These are phyloP conservation scores for Neurospora sp. DNA, from an alignment of 495 filamentous ascomycete species.

Conservation along the genomic window DNA sequence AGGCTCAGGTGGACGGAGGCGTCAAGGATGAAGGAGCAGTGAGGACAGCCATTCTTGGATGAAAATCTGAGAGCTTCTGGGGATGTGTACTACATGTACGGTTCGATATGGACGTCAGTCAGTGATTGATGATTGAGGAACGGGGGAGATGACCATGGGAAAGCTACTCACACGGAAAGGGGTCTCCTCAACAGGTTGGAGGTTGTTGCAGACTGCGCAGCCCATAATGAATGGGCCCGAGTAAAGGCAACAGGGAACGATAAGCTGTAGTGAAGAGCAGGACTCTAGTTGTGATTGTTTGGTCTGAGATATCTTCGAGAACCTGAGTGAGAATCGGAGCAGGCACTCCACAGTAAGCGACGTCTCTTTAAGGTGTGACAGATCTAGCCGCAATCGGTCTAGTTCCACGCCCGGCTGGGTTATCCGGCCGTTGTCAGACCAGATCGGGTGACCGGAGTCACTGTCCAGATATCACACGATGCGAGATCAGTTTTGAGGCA, in stretches of 20 bases:
- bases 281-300: neutral
- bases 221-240: neutral
- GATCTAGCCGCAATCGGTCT: neutral
- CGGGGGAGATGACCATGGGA: neutral
- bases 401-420: neutral
- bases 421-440: neutral
- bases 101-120: neutral
- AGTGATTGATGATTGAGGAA: neutral
- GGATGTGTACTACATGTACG: neutral
- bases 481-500: neutral
- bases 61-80: neutral
- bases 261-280: accelerated
- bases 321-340: neutral
- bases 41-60: neutral
- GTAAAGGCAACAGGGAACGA: no score
- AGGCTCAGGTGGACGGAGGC: neutral
- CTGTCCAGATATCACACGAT: neutral
- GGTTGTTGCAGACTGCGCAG: neutral
- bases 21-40: neutral
- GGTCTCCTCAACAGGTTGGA: neutral
- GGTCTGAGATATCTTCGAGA: neutral
- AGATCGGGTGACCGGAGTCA: neutral
- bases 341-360: neutral
- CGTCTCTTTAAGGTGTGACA: neutral
- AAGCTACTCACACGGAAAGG: neutral